Evolutionary conservation across 208 protist species (phyloP), one percentile per base, ranked within the genome.

Genomic region (Wallacemonas sp.): DNA sequence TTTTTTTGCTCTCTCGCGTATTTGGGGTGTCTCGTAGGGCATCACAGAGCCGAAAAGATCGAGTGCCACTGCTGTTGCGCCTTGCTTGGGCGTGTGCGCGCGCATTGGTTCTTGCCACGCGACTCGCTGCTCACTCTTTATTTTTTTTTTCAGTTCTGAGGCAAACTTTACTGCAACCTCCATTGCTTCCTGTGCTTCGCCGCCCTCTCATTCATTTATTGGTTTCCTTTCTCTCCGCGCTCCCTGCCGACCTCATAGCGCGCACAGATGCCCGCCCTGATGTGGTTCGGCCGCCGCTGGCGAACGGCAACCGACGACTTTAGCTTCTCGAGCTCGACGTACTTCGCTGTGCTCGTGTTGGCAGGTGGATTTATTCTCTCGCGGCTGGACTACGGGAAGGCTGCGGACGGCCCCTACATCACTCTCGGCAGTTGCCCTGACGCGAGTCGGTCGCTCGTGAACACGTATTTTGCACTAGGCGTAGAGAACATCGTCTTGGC

Each of bases 251-350:
- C 37, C 5, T 52, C 13, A 36, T 21, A 55, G 21, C 27, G 19
- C 24, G 13, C 10, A 19, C 19, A 27, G 8, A 95, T 95, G 90
- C 90, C 90, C 4, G 71, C 90, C 0, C 63, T 95, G 44, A 37
- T 66, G n/a, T 92, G 87, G 80, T 83, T 66, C 41, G 71, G 83
- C 27, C 85, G 90, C 15, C 73, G 75, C 22, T 95, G 90, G 87
- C 79, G 86, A 12, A 76, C 82, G 6, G 81, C 55, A 39, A 46
- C 87, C 13, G 90, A 95, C 64, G 87, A 93, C 66, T 92, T 92
- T 62, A 66, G 50, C 50, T 83, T 90, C 46, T 86, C 82, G 2
- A 81, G 89, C 37, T 8, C 81, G 0, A 58, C 85, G 19, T 81
- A 79, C 62, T 76, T 82, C 13, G 32, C 62, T 3, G 15, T 92